Evolutionary conservation across 2,329 filamentous ascomycete species (phyloP).

Genomic region (Eutypa lata): DNA sequence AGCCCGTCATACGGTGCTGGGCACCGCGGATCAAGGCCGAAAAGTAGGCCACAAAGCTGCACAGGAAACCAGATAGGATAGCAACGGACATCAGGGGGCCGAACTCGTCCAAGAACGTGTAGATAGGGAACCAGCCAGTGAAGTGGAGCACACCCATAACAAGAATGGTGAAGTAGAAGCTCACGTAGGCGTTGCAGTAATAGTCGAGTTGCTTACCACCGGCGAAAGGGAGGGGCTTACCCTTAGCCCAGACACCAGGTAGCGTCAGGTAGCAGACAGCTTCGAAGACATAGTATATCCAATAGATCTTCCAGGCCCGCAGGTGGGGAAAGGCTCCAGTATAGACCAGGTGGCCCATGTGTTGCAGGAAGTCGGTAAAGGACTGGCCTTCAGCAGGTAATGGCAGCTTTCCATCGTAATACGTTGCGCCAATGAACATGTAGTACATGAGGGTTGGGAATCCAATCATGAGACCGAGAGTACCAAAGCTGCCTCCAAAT

Average conservation of each 20-base stretch:
- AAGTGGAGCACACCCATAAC: constrained; percentile 72
- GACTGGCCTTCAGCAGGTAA: constrained; percentile 62
- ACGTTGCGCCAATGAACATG: constrained; percentile 96
- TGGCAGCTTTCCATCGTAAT: constrained; percentile 84
- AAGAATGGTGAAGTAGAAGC: constrained; percentile 81
- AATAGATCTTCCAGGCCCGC: constrained; percentile 91
- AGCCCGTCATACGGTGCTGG: constrained; percentile 89
- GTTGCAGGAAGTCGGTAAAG: constrained; percentile 65
- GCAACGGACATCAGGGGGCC: constrained; percentile 89
- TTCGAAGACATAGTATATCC: constrained; percentile 86
- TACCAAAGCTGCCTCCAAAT: constrained; percentile 84
- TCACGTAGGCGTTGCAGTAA: constrained; percentile 87
- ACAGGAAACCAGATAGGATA: constrained; percentile 84
- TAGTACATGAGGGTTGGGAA: constrained; percentile 98
- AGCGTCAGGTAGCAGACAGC: constrained; percentile 78
- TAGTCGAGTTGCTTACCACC: constrained; percentile 85
- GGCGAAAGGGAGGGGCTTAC: constrained; percentile 80
- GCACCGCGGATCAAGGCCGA: constrained; percentile 78
- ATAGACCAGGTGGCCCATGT: constrained; percentile 72
- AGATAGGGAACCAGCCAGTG: constrained; percentile 80
- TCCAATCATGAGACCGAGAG: constrained; percentile 79
- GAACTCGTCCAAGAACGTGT: constrained; percentile 92
- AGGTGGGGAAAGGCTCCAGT: constrained; percentile 79
- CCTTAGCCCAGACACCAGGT: constrained; percentile 83
- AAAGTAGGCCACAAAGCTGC: constrained; percentile 80